Evolutionary conservation across 352 stramenopile species (phyloP).

Genomic region (Globisporangium abappressorium): DNA sequence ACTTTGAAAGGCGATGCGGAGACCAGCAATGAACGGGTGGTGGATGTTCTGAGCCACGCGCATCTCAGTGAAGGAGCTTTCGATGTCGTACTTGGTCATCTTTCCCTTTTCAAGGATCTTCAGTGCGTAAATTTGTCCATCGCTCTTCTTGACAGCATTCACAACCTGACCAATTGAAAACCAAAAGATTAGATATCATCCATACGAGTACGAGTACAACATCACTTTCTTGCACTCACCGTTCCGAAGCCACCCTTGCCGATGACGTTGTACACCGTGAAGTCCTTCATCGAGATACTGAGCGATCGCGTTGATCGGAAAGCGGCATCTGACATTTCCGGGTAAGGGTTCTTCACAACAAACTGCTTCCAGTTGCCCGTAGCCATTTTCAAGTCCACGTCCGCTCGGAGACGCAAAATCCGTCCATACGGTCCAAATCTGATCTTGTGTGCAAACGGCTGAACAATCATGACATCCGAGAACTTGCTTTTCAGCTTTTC

Average conservation of each 20-base stretch:
- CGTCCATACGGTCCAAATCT: conserved; percentile 80
- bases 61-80: conserved; percentile 89
- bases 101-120: conserved; percentile 90
- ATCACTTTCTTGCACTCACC: conserved; percentile 18
- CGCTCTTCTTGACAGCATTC: conserved; percentile 88
- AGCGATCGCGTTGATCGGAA: conserved; percentile 81
- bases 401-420: conserved; percentile 75
- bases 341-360: conserved; percentile 76
- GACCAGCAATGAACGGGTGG: conserved; percentile 83
- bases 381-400: conserved; percentile 70
- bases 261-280: conserved; percentile 90
- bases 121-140: conserved; percentile 88
- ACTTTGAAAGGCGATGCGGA: conserved; percentile 87
- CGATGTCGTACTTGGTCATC: conserved; percentile 89
- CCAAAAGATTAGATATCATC: background rate
- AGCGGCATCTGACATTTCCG: conserved; percentile 70
- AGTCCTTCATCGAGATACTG: conserved; percentile 88
- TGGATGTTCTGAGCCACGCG: conserved; percentile 86
- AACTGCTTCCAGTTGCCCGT: conserved; percentile 81
- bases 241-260: conserved; percentile 86
- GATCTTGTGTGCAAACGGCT: conserved; percentile 74
- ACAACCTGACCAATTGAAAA: conserved; percentile 40
- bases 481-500: conserved; percentile 84
- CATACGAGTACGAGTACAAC: background rate
- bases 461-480: conserved; percentile 61